Conservation (phyloP, 176 grass and related monocot species). For the Aegilops longissima region DNA sequence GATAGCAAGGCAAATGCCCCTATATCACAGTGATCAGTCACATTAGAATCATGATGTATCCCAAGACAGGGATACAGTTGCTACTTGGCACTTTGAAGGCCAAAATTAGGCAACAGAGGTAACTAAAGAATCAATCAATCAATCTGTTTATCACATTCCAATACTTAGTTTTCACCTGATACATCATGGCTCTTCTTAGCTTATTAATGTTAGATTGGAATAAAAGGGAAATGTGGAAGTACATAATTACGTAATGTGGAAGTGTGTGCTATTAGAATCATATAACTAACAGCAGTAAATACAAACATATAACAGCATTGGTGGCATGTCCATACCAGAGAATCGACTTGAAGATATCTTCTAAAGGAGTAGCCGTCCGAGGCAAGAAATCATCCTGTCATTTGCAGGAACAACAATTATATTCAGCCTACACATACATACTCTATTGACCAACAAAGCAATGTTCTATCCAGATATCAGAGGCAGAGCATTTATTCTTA, state of each 20-base stretch:
- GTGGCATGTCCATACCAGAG: slow-evolving; percentile 55
- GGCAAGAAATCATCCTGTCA: slow-evolving; percentile 94
- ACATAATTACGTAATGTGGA: background rate
- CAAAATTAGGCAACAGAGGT: background rate
- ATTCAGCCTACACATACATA: slow-evolving; percentile 15
- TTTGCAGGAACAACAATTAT: slow-evolving; percentile 2
- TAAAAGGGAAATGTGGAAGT: slow-evolving; percentile 10
- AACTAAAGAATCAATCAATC: background rate
- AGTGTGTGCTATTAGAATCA: background rate
- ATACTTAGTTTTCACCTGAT: background rate
- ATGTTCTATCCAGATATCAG: background rate
- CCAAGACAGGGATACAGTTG: background rate
- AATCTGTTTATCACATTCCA: background rate
- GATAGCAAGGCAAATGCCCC: background rate
- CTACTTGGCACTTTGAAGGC: background rate
- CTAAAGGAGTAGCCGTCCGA: slow-evolving; percentile 82
- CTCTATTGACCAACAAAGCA: background rate
- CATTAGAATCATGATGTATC: background rate
- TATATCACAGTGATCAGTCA: background rate
- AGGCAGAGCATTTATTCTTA: background rate
- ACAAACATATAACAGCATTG: background rate
- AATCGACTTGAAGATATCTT: slow-evolving; percentile 97
- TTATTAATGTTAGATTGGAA: background rate
- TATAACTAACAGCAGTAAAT: background rate
- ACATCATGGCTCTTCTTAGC: background rate